A percentile compares a stretch with the other conserved stretches of the same genome.
Conservation (phyloP, 768 basidiomycete species). For the Russula lepida region DNA sequence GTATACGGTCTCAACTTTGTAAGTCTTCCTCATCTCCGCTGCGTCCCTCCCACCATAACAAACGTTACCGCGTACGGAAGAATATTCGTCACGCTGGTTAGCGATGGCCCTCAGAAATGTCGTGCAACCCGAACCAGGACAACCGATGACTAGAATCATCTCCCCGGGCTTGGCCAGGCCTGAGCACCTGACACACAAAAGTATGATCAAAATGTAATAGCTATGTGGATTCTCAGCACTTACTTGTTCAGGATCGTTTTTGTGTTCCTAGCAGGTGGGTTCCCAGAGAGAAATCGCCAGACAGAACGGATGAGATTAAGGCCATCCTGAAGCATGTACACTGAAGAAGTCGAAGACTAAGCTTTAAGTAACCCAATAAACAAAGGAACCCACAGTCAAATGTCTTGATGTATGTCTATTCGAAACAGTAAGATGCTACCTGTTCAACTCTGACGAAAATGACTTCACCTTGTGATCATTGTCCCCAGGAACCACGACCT, state of each 20-base stretch:
- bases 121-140: conserved; percentile 78
- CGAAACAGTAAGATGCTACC: conserved; percentile 1
- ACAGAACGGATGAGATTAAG: conserved; percentile 1
- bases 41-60: conserved; percentile 74
- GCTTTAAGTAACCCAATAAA: background rate
- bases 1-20: conserved; percentile 74
- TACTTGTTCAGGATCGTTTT: conserved; percentile 11
- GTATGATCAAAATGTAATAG: background rate
- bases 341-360: background rate
- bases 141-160: conserved; percentile 34
- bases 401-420: conserved; percentile 50
- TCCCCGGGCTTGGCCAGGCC: conserved; percentile 18
- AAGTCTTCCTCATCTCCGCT: conserved; percentile 64
- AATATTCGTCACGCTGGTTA: conserved; percentile 62
- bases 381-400: conserved; percentile 43
- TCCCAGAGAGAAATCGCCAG: background rate
- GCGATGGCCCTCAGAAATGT: conserved; percentile 82
- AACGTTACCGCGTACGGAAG: conserved; percentile 60
- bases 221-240: background rate
- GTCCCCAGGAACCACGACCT: conserved; percentile 53
- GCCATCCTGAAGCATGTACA: background rate
- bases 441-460: background rate
- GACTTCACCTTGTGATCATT: conserved; percentile 44
- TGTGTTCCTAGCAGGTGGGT: background rate
- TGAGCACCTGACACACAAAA: conserved; percentile 7